Evolutionary conservation across 192 early-diverging fungal species (phyloP), one percentile per base, ranked within the genome.

Genomic region (Backusella sp.): DNA sequence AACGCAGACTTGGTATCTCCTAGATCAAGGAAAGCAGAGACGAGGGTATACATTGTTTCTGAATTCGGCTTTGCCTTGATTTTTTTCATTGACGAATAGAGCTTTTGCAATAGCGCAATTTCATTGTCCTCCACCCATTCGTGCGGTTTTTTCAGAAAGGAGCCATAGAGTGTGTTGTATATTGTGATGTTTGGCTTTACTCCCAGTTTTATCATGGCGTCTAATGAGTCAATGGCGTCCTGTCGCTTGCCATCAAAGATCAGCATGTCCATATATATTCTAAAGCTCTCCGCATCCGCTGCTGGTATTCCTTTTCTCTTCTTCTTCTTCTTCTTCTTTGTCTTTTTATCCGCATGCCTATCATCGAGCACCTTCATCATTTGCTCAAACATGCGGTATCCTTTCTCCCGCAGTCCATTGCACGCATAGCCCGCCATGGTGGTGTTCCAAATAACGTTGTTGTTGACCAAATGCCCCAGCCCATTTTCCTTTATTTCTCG

Each of bases 11-110:
- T 56, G 52, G 76, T 83, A 42, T 78, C 77, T 4, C 77, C 81
- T 30, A 76, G 62, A 72, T 83, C 81, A 42, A 83, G 75, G 3
- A 83, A 59, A 34, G 81, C 77, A 56, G 68, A 70, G 46, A 83
- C 72, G 23, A 83, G 75, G 70, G 73, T 73, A 74, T 79, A 74
- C 68, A 83, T 68, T 21, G 81, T 83, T 19, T 62, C 67, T 8
- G 75, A 77, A 49, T 76, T 83, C 3, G 77, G 74, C 34, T 70
- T 71, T 15, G 77, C 59, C 42, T 77, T 62, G 14, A 53, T 39
- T 6, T 77, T 52, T 35, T 76, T 73, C 79, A 80, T 77, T 8
- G 66, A 42, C 1, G 39, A 65, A 59, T 74, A 80, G 3, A 80
- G 35, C 39, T 73, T 39, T 4, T 76, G 23, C 9, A 80, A 3